phyloP scores from a whole-genome alignment of 2,329 filamentous ascomycete species.

The Paraphoma sp. region DNA sequence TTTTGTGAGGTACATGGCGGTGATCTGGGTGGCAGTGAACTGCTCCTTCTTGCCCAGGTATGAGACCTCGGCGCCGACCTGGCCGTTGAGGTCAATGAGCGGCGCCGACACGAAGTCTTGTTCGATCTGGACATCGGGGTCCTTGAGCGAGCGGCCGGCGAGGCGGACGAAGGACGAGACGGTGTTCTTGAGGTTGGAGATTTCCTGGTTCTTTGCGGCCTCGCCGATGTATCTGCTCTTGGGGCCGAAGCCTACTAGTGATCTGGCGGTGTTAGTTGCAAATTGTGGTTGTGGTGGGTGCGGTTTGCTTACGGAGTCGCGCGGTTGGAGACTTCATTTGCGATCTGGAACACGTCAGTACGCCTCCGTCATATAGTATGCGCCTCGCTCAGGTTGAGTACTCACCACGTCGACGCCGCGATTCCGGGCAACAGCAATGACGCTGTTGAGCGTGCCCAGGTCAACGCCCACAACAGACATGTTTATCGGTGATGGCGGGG shows the following conservation, averaged over 20 bases:
- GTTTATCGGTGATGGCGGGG: conserved; percentile 46
- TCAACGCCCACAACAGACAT: conserved; percentile 81
- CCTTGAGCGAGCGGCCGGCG: conserved; percentile 82
- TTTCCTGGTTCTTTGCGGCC: conserved; percentile 96
- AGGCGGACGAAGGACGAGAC: conserved; percentile 92
- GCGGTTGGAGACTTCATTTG: conserved; percentile 99
- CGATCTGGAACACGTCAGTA: conserved; percentile 69
- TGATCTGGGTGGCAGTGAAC: conserved; percentile 92
- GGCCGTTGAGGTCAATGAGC: conserved; percentile 88
- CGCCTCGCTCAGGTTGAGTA: conserved; percentile 44
- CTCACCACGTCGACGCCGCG: conserved; percentile 98
- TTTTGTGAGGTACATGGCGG: conserved; percentile 95
- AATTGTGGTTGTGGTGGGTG: conserved; percentile 14
- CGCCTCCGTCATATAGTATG: not conserved
- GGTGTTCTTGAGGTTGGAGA: conserved; percentile 99
- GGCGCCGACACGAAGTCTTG: conserved; percentile 87
- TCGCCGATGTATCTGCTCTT: conserved; percentile 95
- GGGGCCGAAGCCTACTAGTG: conserved; percentile 92
- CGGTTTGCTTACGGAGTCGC: conserved; percentile 83
- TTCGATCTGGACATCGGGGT: conserved; percentile 93
- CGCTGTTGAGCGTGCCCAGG: conserved; percentile 95
- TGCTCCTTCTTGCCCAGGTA: conserved; percentile 95
- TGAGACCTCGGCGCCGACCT: conserved; percentile 91
- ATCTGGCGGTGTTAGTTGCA: conserved; percentile 53
- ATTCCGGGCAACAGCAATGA: conserved; percentile 96